Base-by-base conservation (phyloP, 2,329 filamentous ascomycete genomes). In the Diplodia mutila region DNA sequence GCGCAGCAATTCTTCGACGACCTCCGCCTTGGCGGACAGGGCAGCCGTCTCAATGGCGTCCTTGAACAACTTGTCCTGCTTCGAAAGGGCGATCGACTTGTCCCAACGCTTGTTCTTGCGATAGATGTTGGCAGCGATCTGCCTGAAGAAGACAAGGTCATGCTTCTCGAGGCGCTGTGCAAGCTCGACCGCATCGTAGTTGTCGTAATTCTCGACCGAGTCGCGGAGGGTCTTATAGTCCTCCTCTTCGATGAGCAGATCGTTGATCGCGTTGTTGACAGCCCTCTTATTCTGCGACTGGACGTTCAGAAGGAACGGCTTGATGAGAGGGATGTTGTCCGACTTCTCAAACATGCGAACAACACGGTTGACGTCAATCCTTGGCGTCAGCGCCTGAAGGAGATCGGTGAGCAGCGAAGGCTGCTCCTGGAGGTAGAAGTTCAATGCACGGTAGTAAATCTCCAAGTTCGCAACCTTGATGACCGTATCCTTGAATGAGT, bases 101-200 rank as follows among this genome's bases (percentile, higher is more conserved):
- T 98, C 94, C 96, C 96, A 99, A 71, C 95, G 89, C 90, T 98
- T 98, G 86, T 97, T 98, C 87, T 98, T 99, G 80, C 96, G 93
- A 85, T 98, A 99, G 80, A 99, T 99, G 82, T 87, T 97, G 72
- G 96, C 93, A 4, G 95, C 95, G 76, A 99, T 97, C 81, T 99
- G 95, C 76, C 95, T 91, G 91, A 99, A 99, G 86, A 99, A 99
- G 71, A 99, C 94, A 59, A 99, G 84, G 67, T 99, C 95, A 77
- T 99, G 96, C 84, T 95, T 95, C 87, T 99, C 96, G 12, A 99
- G 86, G 67, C 95, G 91, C 77, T 91, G 87, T 2, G 95, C 96
- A 69, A 99, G 88, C 29, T 96, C 94, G 55, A 97, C 92, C 2
- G 94, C 91, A 78, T 99, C 96, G 77, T 98, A 99, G 83, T 99